Evolutionary conservation across 257 asterid genomes (phyloP).

Genomic region (Scutellaria baicalensis): DNA sequence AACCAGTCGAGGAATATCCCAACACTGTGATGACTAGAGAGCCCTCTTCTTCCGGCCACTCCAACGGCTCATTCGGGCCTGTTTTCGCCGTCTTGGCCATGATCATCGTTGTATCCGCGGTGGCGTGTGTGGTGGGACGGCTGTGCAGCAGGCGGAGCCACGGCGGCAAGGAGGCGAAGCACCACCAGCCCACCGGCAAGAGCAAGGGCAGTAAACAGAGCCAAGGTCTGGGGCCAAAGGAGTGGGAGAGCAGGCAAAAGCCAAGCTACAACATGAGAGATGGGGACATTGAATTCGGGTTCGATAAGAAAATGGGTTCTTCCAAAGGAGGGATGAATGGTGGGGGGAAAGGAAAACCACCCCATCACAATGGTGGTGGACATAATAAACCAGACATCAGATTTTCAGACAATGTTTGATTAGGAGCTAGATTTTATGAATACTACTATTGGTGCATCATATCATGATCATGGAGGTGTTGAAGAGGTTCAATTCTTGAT

Average conservation of each 20-base stretch:
- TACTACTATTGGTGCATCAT: not conserved
- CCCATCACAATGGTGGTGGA: conserved; percentile 31
- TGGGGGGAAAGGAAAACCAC: conserved; percentile 25
- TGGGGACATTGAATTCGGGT: conserved; percentile 77
- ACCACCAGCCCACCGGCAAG: conserved; percentile 6
- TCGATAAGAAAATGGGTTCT: conserved; percentile 24
- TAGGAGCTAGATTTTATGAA: not conserved
- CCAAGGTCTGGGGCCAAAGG: conserved; percentile 30
- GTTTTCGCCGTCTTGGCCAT: conserved; percentile 67
- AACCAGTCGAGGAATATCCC: conserved; percentile 44
- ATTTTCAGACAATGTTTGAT: conserved; percentile 37
- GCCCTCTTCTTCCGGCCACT: conserved; percentile 29
- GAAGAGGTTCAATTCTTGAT: too few species aligned
- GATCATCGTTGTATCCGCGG: conserved; percentile 52
- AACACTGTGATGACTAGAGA: conserved; percentile 31
- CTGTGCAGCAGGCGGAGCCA: conserved; percentile 45
- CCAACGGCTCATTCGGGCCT: conserved; percentile 69
- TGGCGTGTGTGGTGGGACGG: conserved; percentile 68
- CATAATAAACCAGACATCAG: conserved; percentile 39
- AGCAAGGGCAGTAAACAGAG: conserved; percentile 15
- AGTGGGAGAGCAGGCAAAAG: conserved; percentile 37
- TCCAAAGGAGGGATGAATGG: conserved; percentile 9
- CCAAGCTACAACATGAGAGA: conserved; percentile 34
- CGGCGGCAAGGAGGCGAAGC: conserved; percentile 24
- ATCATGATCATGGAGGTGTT: not conserved